Percentiles rank a stretch among this genome's conserved stretches.
phyloP scores from a whole-genome alignment of 148 eudicot genomes.

The Limonium bicolor region DNA sequence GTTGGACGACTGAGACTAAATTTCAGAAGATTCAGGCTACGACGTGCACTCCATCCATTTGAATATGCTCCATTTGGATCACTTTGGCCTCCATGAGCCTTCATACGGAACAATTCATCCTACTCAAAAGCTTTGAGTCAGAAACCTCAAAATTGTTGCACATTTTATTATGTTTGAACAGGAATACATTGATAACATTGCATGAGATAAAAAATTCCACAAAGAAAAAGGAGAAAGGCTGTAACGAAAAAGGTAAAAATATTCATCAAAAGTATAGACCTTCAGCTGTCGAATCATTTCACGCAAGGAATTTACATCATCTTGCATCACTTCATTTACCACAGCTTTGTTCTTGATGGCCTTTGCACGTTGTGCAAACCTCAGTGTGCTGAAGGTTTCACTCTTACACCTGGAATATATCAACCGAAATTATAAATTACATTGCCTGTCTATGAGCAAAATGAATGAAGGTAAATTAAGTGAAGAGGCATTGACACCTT shows the following conservation, averaged over 20 bases:
- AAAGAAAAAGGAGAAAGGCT: too few species aligned
- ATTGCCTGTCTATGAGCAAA: too few species aligned
- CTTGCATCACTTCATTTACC: slow-evolving; percentile 84
- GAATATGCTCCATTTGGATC: slow-evolving; percentile 59
- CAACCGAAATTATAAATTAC: too few species aligned
- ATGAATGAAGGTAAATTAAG: neutral
- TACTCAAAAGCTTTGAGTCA: slow-evolving; percentile 15
- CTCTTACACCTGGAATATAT: slow-evolving; percentile 79
- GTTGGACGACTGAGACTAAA: slow-evolving; percentile 71
- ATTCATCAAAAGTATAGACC: too few species aligned
- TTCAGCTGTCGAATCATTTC: slow-evolving; percentile 77
- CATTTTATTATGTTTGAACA: too few species aligned
- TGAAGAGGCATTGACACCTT: slow-evolving; percentile 28
- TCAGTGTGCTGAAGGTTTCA: slow-evolving; percentile 88
- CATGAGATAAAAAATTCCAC: too few species aligned
- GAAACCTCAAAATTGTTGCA: too few species aligned
- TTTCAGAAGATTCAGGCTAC: slow-evolving; percentile 77
- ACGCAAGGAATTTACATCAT: slow-evolving; percentile 77
- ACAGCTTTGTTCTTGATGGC: slow-evolving; percentile 93
- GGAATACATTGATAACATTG: too few species aligned
- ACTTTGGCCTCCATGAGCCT: slow-evolving; percentile 40
- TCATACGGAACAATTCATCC: slow-evolving; percentile 81
- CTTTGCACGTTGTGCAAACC: slow-evolving; percentile 98
- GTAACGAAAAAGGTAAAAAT: too few species aligned
- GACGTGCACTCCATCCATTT: slow-evolving; percentile 82